A percentile compares a stretch with the other conserved stretches of the same genome.
phyloP scores from a whole-genome alignment of 176 grass and related monocot species.

The Musa troglodytarum region DNA sequence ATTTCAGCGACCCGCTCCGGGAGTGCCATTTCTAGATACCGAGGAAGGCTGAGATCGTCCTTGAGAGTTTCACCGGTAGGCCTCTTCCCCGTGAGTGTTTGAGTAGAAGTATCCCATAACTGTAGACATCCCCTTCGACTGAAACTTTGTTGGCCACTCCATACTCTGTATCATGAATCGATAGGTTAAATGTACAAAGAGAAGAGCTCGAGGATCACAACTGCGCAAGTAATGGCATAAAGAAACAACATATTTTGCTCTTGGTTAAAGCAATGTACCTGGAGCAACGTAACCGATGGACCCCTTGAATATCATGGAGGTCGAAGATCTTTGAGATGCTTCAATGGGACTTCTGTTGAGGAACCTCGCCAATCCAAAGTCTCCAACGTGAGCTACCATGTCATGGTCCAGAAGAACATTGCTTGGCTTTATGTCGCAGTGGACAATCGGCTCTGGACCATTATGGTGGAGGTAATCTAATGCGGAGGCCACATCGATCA shows the following conservation, averaged over 20 bases:
- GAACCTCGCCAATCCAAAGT: conserved; percentile 39
- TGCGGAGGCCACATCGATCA: conserved; percentile 29
- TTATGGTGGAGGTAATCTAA: conserved; percentile 44
- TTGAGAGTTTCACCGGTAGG: conserved; percentile 29
- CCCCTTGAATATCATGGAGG: conserved; percentile 28
- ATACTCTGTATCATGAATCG: conserved; percentile 19
- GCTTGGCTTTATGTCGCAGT: conserved; percentile 46
- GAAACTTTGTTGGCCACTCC: conserved; percentile 29
- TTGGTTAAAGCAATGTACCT: conserved; percentile 4
- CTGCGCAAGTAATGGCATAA: no score
- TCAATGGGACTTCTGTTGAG: background rate
- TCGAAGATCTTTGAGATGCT: conserved; percentile 22
- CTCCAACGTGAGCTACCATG: conserved; percentile 30
- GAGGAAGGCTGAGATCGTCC: conserved; percentile 22
- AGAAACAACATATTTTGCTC: no score
- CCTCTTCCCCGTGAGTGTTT: conserved; percentile 40
- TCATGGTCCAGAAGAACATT: conserved; percentile 40
- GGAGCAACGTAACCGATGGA: conserved; percentile 49
- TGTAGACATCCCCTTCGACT: conserved; percentile 32
- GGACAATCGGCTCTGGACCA: conserved; percentile 20
- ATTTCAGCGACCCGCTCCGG: conserved; percentile 19
- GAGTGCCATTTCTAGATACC: conserved; percentile 11
- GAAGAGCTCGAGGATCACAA: no score
- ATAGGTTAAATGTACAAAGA: no score
- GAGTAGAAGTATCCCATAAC: conserved; percentile 50